phyloP scores from a whole-genome alignment of 768 basidiomycete species.

The Cystofilobasidium bisporidii region DNA sequence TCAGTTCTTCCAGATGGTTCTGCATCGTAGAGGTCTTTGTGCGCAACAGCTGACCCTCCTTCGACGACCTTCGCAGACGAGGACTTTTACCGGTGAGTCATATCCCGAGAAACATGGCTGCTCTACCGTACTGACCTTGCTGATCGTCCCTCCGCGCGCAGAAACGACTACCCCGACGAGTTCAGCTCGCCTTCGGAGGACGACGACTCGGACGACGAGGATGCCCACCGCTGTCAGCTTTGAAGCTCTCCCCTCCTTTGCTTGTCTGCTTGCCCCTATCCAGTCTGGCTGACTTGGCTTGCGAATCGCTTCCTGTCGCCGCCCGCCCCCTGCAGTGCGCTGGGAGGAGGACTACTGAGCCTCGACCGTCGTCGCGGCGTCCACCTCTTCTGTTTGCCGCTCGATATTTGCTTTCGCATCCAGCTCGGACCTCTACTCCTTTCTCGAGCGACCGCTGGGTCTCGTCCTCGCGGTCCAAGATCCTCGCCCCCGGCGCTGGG shows the following conservation, averaged over 20 bases:
- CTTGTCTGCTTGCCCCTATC: no score
- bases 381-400: background rate
- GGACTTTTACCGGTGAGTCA: slow-evolving; percentile 27
- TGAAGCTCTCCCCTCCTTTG: no score
- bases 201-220: slow-evolving; percentile 12
- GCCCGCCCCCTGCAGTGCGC: background rate
- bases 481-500: no score
- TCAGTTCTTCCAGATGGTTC: background rate
- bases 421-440: no score
- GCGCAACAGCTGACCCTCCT: background rate
- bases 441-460: no score
- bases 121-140: no score
- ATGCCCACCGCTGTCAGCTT: background rate
- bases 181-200: background rate
- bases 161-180: slow-evolving; percentile 27
- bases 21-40: background rate
- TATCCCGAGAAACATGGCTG: no score
- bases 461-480: no score
- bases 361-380: background rate
- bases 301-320: no score
- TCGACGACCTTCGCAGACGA: slow-evolving; percentile 12
- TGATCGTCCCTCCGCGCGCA: background rate
- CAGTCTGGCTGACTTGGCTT: no score
- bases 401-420: no score
- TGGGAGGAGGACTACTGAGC: slow-evolving; percentile 15